Conservation (phyloP, 1,139 yeast species). For the Zygosaccharomyces sapae region DNA sequence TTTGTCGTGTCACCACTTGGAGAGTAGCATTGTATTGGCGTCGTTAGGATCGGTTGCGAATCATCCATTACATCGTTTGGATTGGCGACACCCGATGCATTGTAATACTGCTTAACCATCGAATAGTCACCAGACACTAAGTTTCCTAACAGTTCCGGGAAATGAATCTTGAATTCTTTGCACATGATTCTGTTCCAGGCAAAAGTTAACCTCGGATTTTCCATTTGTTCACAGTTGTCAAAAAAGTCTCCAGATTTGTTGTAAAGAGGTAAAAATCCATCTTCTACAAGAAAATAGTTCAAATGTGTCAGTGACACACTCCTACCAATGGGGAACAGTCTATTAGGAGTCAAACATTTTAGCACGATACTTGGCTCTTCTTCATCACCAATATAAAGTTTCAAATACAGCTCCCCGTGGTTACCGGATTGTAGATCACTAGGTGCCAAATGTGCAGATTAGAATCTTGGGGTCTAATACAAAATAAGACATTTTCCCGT, state of each 20-base stretch:
- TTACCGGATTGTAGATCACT: conserved; percentile 22
- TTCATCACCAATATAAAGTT: conserved; percentile 22
- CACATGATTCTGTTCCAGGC: conserved; percentile 35
- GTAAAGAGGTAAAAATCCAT: conserved; percentile 28
- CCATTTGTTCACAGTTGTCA: conserved; percentile 2
- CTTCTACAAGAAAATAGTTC: conserved; percentile 16
- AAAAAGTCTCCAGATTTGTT: conserved; percentile 23
- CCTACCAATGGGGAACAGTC: conserved; percentile 28
- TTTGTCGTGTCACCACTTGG: conserved; percentile 1
- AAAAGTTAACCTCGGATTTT: conserved; percentile 11
- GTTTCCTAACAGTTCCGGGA: conserved; percentile 30
- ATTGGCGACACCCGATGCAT: conserved; percentile 9
- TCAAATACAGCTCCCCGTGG: conserved; percentile 26
- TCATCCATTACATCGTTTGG: conserved; percentile 2
- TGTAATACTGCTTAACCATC: conserved; percentile 17
- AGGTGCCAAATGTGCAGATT: conserved; percentile 34
- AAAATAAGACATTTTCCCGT: conserved; percentile 10
- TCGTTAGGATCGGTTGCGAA: neutral
- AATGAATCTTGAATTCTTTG: conserved; percentile 26
- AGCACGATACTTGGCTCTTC: conserved; percentile 23
- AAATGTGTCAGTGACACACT: conserved; percentile 29
- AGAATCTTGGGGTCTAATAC: conserved; percentile 33
- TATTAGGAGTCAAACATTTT: conserved; percentile 32
- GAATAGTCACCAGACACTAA: conserved; percentile 27
- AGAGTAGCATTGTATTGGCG: neutral